Evolutionary conservation across 768 basidiomycete genomes (phyloP).

Genomic region (Tubosaeta sp.): DNA sequence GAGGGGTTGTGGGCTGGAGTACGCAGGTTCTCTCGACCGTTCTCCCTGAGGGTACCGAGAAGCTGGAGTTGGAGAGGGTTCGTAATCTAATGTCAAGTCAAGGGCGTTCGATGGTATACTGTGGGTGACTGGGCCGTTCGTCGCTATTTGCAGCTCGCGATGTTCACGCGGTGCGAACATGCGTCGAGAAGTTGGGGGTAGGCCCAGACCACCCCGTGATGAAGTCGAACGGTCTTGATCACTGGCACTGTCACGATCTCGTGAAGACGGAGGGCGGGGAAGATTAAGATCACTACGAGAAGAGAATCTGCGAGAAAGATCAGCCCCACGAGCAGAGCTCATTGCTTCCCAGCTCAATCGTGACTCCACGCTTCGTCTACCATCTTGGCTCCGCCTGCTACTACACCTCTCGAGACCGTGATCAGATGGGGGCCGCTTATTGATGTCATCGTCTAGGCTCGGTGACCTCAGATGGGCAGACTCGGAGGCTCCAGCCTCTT

Average conservation of each 20-base stretch:
- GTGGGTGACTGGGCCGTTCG: slow-evolving; percentile 12
- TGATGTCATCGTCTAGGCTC: slow-evolving; percentile 51
- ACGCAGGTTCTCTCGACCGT: slow-evolving; percentile 41
- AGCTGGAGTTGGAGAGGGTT: slow-evolving; percentile 45
- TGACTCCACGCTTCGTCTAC: slow-evolving; percentile 49
- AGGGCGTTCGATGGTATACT: slow-evolving; percentile 23
- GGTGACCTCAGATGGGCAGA: slow-evolving; percentile 43
- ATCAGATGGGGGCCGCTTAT: slow-evolving; percentile 34
- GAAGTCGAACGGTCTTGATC: slow-evolving; percentile 25
- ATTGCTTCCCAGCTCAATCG: slow-evolving; percentile 43
- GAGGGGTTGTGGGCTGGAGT: slow-evolving; percentile 56
- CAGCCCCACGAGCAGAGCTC: slow-evolving; percentile 16
- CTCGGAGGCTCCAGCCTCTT: slow-evolving; percentile 41
- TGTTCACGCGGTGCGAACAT: slow-evolving; percentile 57
- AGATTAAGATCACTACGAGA: slow-evolving; percentile 21
- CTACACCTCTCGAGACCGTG: slow-evolving; percentile 33
- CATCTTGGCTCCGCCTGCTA: slow-evolving; percentile 51
- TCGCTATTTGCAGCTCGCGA: slow-evolving; percentile 36
- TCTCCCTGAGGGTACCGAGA: slow-evolving; percentile 34
- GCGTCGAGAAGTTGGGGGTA: slow-evolving; percentile 42
- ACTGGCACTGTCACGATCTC: slow-evolving; percentile 23
- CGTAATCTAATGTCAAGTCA: slow-evolving; percentile 33
- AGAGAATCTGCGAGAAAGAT: slow-evolving; percentile 26
- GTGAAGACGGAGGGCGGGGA: slow-evolving; percentile 23
- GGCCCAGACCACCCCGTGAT: slow-evolving; percentile 18